Percentiles rank a stretch among this genome's conserved stretches.
These are phyloP conservation scores for Hymenoscyphus scutula DNA, from an alignment of 2,329 filamentous ascomycete genomes.

Conservation along the genomic window DNA sequence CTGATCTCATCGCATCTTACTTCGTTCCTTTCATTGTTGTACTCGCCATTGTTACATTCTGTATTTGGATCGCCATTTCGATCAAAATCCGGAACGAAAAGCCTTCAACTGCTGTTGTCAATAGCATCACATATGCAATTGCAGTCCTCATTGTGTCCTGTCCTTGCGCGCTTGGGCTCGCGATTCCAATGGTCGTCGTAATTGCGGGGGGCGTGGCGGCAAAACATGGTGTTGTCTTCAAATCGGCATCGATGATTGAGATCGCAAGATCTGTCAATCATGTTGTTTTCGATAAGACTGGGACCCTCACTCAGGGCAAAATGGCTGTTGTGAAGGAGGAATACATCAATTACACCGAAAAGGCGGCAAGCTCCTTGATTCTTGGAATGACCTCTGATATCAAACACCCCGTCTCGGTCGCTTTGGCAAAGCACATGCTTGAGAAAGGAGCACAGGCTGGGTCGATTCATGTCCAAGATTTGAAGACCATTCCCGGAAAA, in stretches of 20 bases:
- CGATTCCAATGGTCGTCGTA: conserved; percentile 73
- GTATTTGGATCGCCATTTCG: conserved; percentile 64
- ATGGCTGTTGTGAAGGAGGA: conserved; percentile 44
- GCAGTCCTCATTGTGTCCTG: conserved; percentile 70
- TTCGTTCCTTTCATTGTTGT: conserved; percentile 66
- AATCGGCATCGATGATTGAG: conserved; percentile 63
- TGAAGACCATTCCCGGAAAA: conserved; percentile 44
- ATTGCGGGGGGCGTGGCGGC: conserved; percentile 68
- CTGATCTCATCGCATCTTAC: conserved; percentile 63
- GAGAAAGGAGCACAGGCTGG: conserved; percentile 19
- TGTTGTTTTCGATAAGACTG: conserved; percentile 79
- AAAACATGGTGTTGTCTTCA: conserved; percentile 64
- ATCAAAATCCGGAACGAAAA: conserved; percentile 39
- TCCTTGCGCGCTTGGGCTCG: conserved; percentile 71
- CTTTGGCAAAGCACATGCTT: conserved; percentile 39
- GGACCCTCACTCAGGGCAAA: conserved; percentile 65
- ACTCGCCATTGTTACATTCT: conserved; percentile 59
- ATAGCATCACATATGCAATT: conserved; percentile 70
- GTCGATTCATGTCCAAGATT: conserved; percentile 29
- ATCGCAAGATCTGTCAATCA: conserved; percentile 58
- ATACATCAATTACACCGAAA: conserved; percentile 34
- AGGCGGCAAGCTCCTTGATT: conserved; percentile 29
- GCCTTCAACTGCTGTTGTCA: conserved; percentile 50
- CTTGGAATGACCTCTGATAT: conserved; percentile 37
- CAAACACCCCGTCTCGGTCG: conserved; percentile 31